Percentiles rank a stretch among this genome's conserved stretches.
These are phyloP conservation scores for Tilletia walkeri DNA, from an alignment of 1,284 basidiomycete species.

Conservation along the genomic window DNA sequence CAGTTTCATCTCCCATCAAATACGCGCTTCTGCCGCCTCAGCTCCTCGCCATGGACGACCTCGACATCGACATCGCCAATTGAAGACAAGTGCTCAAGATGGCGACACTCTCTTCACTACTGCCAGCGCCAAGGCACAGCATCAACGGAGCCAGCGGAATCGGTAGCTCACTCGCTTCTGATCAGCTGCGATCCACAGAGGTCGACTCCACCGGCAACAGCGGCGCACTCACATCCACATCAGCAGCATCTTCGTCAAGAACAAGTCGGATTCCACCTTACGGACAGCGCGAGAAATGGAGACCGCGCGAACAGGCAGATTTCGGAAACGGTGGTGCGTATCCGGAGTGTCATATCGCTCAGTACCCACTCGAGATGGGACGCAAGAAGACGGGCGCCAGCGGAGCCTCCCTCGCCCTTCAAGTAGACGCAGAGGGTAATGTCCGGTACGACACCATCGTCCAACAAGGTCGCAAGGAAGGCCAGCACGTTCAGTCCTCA, in stretches of 20 bases:
- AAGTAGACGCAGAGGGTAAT: slow-evolving; percentile 93
- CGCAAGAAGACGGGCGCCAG: slow-evolving; percentile 73
- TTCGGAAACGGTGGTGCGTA: slow-evolving; percentile 92
- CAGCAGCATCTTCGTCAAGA: not conserved
- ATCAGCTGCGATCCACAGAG: not conserved
- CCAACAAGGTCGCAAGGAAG: slow-evolving; percentile 83
- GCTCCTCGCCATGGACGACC: too few relatives aligned
- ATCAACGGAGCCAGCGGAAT: too few relatives aligned
- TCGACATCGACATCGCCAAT: not conserved
- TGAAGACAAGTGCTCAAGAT: not conserved
- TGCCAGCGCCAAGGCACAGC: slow-evolving; percentile 4
- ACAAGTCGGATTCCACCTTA: slow-evolving; percentile 67
- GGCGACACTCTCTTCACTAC: not conserved
- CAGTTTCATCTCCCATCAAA: too few relatives aligned
- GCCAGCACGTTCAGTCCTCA: slow-evolving; percentile 84
- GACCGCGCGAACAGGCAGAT: slow-evolving; percentile 75
- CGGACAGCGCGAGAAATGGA: slow-evolving; percentile 82
- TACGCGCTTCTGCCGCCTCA: too few relatives aligned
- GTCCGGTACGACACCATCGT: slow-evolving; percentile 97
- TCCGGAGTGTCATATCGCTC: slow-evolving; percentile 94
- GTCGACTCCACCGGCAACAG: not conserved
- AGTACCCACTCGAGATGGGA: slow-evolving; percentile 94
- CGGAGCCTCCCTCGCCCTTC: slow-evolving; percentile 89
- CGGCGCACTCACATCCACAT: not conserved
- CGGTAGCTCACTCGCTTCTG: not conserved